Conservation (phyloP, 495 filamentous ascomycete species). For the Penicillium samsonianum region DNA sequence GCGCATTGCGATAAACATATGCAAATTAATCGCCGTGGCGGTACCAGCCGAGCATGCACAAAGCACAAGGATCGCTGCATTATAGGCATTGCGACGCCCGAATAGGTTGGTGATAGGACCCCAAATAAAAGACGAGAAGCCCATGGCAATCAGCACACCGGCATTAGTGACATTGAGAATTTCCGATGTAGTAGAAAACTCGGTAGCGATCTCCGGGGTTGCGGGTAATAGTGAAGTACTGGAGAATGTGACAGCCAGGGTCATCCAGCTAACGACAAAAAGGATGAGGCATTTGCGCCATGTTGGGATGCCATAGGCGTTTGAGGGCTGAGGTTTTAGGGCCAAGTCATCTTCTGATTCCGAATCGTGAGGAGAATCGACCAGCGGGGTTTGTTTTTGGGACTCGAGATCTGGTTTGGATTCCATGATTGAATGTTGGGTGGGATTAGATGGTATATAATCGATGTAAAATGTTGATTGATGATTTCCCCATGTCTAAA, state of each 20-base stretch:
- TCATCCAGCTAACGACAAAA: constrained; percentile 47
- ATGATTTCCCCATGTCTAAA: background rate
- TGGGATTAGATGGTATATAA: background rate
- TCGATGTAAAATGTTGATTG: background rate
- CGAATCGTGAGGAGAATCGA: constrained; percentile 21
- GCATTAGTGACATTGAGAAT: constrained; percentile 50
- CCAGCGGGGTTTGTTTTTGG: constrained; percentile 25
- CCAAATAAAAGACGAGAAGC: constrained; percentile 55
- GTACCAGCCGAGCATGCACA: constrained; percentile 38
- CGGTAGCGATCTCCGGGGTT: constrained; percentile 42
- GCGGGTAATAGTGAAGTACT: constrained; percentile 46
- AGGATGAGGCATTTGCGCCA: constrained; percentile 50
- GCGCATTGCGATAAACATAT: constrained; percentile 45
- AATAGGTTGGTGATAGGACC: constrained; percentile 47
- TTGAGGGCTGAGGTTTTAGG: constrained; percentile 18
- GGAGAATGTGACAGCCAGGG: constrained; percentile 45
- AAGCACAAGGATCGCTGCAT: constrained; percentile 41
- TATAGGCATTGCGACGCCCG: constrained; percentile 39
- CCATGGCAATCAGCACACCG: constrained; percentile 58
- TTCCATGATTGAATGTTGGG: constrained; percentile 2
- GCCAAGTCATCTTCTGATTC: constrained; percentile 19
- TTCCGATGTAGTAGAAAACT: constrained; percentile 41
- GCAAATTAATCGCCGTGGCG: constrained; percentile 35
- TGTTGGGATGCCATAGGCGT: constrained; percentile 32
- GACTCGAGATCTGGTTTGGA: constrained; percentile 23